Conservation (phyloP, 2,329 filamentous ascomycete genomes). For the Aurifilum marmelostoma region DNA sequence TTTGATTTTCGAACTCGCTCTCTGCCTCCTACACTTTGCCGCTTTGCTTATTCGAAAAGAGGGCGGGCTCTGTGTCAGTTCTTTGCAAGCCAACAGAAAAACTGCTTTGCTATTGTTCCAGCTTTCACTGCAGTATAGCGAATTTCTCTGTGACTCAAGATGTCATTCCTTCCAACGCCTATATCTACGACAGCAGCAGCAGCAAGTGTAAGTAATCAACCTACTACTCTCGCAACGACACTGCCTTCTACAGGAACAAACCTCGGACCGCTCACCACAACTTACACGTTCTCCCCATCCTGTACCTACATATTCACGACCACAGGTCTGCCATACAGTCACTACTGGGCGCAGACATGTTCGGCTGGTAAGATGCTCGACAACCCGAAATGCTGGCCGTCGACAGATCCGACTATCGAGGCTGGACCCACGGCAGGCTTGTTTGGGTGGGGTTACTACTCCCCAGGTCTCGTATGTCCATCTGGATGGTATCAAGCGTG, state of each 20-base stretch:
- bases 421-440: not conserved
- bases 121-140: not conserved
- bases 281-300: not conserved
- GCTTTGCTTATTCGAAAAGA: not conserved
- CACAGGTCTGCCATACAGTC: not conserved
- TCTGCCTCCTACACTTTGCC: not conserved
- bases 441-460: not conserved
- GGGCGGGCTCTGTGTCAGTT: not conserved
- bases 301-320: not conserved
- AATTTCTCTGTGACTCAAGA: no score
- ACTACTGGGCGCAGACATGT: not conserved
- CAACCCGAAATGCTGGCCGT: not conserved
- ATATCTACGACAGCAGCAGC: not conserved
- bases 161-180: no score
- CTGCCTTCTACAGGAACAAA: not conserved
- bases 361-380: not conserved
- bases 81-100: not conserved
- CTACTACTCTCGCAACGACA: not conserved
- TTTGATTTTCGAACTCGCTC: not conserved
- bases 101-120: not conserved
- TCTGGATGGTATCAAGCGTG: not conserved
- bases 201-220: no score
- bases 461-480: not conserved
- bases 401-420: not conserved
- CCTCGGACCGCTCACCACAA: not conserved